A percentile compares a stretch with the other conserved stretches of the same genome.
phyloP scores from a whole-genome alignment of 2,329 filamentous ascomycete species.

The Penicillium glabrum region DNA sequence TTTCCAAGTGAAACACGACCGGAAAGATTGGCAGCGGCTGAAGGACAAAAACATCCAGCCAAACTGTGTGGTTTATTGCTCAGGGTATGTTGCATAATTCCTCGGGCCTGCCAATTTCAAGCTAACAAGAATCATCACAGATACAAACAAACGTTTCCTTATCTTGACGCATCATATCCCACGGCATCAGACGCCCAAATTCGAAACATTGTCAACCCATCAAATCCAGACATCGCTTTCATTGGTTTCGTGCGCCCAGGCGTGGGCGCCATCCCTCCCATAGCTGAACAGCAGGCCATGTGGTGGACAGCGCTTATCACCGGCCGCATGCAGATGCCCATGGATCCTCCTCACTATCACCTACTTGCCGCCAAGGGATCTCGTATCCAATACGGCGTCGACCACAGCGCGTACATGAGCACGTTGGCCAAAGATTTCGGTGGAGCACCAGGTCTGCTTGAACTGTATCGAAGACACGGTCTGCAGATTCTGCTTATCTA shows the following conservation, averaged over 20 bases:
- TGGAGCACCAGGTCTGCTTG: conserved; percentile 8
- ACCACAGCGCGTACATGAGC: conserved; percentile 15
- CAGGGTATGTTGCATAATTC: neutral
- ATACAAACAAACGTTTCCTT: conserved; percentile 15
- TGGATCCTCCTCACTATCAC: conserved; percentile 9
- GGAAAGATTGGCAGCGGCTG: conserved; percentile 16
- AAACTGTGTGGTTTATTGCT: conserved; percentile 14
- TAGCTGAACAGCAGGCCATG: conserved; percentile 17
- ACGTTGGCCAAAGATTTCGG: conserved; percentile 13
- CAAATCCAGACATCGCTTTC: conserved; percentile 11
- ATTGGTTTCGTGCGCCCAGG: conserved; percentile 16
- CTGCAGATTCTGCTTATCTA: conserved; percentile 8
- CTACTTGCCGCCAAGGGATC: conserved; percentile 8
- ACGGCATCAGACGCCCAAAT: conserved; percentile 12
- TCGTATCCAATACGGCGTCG: conserved; percentile 13
- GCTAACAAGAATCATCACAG: neutral
- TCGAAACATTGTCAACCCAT: conserved; percentile 11
- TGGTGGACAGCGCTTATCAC: conserved; percentile 14
- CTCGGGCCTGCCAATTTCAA: neutral
- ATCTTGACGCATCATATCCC: conserved; percentile 11
- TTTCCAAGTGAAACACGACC: conserved; percentile 7
- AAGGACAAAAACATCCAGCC: conserved; percentile 8
- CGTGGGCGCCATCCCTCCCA: conserved; percentile 14
- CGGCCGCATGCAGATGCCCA: conserved; percentile 9
- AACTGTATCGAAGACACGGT: conserved; percentile 11